Evolutionary conservation across 192 early-diverging fungal genomes (phyloP).

Genomic region (Dissophora globulifera): DNA sequence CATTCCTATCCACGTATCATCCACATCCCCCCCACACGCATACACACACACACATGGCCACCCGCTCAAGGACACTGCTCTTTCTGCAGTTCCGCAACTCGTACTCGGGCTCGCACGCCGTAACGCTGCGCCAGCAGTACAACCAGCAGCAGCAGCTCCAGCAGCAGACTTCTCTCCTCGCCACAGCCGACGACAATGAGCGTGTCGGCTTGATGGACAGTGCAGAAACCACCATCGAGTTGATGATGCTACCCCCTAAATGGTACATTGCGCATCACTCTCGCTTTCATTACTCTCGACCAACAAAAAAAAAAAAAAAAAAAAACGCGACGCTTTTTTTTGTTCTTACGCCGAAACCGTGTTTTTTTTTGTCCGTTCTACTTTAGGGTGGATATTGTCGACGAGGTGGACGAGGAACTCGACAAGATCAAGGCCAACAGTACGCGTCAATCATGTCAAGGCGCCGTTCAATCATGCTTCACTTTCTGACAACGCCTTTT

Average conservation of each 20-base stretch:
- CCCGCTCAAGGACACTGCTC: slow-evolving; percentile 88
- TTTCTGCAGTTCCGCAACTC: slow-evolving; percentile 96
- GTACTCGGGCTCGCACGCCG: slow-evolving; percentile 65
- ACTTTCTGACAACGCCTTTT: neutral
- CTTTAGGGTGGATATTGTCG: slow-evolving; percentile 87
- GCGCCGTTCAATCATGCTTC: too few relatives aligned
- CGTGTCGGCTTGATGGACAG: slow-evolving; percentile 71
- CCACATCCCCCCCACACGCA: neutral
- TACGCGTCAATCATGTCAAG: too few relatives aligned
- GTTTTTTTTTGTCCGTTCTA: neutral
- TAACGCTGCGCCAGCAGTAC: slow-evolving; percentile 44
- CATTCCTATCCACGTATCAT: too few relatives aligned
- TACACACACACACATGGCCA: slow-evolving; percentile 71
- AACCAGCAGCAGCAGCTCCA: slow-evolving; percentile 55
- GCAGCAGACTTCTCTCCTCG: slow-evolving; percentile 57
- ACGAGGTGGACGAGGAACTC: slow-evolving; percentile 81
- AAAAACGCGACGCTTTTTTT: too few relatives aligned
- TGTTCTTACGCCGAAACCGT: too few relatives aligned
- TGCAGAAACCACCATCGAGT: slow-evolving; percentile 87
- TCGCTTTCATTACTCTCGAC: too few relatives aligned
- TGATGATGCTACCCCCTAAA: slow-evolving; percentile 89
- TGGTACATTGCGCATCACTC: slow-evolving; percentile 77
- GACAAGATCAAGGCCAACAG: slow-evolving; percentile 74
- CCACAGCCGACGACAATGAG: slow-evolving; percentile 50
- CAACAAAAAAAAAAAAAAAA: neutral